Conservation (phyloP, 169 alveolate genomes). For the Eimeria sp. region DNA sequence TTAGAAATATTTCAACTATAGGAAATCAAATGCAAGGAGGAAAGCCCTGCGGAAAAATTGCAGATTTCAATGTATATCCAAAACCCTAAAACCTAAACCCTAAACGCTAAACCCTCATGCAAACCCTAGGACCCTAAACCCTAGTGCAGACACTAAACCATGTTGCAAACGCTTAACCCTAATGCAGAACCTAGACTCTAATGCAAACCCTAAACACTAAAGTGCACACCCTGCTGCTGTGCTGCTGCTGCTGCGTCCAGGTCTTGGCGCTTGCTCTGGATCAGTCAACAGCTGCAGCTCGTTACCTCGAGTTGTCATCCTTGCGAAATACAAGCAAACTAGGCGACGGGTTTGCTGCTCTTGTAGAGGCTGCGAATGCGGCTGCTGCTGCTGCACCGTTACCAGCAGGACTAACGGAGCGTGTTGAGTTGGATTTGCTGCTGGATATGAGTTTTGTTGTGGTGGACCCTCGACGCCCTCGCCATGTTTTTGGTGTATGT, state of each 20-base stretch:
- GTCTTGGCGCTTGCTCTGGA: background rate
- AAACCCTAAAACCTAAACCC: constrained; percentile 6
- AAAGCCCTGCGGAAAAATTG: background rate
- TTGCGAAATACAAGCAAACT: background rate
- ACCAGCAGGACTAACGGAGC: background rate
- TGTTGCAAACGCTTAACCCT: background rate
- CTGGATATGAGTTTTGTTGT: constrained; percentile 51
- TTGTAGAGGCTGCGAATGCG: background rate
- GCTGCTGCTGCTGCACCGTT: constrained; percentile 6
- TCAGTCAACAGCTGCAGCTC: background rate
- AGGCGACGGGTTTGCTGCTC: constrained; percentile 36
- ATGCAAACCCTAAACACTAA: background rate
- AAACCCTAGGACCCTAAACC: background rate
- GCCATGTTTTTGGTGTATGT: constrained; percentile 18
- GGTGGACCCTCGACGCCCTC: constrained; percentile 10
- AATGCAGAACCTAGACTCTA: background rate
- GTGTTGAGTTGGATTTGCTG: background rate
- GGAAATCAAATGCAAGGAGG: constrained; percentile 9
- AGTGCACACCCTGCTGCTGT: background rate
- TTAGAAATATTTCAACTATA: background rate
- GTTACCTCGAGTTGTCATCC: background rate
- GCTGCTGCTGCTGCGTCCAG: constrained; percentile 37
- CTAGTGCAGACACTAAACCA: background rate
- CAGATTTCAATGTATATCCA: background rate
- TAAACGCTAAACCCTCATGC: constrained; percentile 8